These are phyloP conservation scores for Xylaria telfairii DNA, from an alignment of 495 filamentous ascomycete species.

Conservation along the genomic window DNA sequence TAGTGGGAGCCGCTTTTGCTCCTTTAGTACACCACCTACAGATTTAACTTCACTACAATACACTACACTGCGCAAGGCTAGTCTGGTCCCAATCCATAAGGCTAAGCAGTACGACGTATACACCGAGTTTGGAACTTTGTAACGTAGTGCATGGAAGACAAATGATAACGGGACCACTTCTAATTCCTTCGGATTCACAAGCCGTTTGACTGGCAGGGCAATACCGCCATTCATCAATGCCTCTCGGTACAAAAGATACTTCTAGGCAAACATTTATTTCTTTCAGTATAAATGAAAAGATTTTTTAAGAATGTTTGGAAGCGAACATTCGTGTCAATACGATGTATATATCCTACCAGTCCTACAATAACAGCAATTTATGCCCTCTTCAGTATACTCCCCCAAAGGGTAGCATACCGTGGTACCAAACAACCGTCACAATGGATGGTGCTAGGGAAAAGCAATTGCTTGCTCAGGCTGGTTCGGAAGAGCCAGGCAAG, in stretches of 20 bases:
- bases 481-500: slow-evolving; percentile 7
- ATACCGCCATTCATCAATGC: background rate
- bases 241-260: slow-evolving; percentile 1
- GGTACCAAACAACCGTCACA: slow-evolving; percentile 7
- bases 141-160: background rate
- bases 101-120: slow-evolving; percentile 15
- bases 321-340: background rate
- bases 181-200: slow-evolving; percentile 8
- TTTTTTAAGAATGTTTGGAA: background rate
- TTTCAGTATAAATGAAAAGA: background rate
- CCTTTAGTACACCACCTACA: slow-evolving; percentile 1
- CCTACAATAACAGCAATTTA: background rate
- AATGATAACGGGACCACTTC: slow-evolving; percentile 9
- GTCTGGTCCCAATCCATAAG: slow-evolving; percentile 10
- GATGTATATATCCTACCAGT: background rate
- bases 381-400: background rate
- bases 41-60: background rate
- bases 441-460: slow-evolving; percentile 17
- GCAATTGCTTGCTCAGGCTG: background rate
- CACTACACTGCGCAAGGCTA: slow-evolving; percentile 17
- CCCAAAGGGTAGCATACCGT: too few relatives aligned
- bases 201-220: background rate
- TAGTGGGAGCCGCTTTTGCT: slow-evolving; percentile 18
- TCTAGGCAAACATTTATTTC: background rate
- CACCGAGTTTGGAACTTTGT: slow-evolving; percentile 13